Evolutionary conservation across 176 grass and related monocot genomes (phyloP).

Genomic region (Hsuehochloa calcarea): DNA sequence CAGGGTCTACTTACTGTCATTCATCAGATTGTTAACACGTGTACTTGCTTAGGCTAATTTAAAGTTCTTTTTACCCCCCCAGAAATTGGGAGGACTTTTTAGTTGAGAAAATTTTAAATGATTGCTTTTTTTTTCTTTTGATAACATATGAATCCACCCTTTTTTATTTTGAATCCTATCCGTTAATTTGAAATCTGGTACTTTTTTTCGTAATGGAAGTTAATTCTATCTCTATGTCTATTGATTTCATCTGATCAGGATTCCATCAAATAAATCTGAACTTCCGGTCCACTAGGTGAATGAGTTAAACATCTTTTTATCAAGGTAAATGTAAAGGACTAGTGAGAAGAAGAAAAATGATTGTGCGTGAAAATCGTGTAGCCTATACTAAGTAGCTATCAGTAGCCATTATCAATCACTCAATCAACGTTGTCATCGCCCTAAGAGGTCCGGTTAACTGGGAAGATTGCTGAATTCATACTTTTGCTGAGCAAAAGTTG

Average conservation of each 20-base stretch:
- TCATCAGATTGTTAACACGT: conserved; percentile 32
- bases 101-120: too few species aligned
- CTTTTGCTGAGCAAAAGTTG: not conserved
- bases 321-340: not conserved
- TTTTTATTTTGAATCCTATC: conserved; percentile 18
- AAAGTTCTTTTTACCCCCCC: too few species aligned
- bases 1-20: conserved; percentile 20
- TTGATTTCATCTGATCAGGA: not conserved
- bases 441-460: not conserved
- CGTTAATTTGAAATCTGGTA: not conserved
- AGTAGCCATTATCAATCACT: not conserved
- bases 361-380: not conserved
- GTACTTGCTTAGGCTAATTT: not conserved
- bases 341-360: not conserved
- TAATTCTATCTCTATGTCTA: not conserved
- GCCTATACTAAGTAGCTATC: not conserved
- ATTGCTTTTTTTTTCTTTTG: too few species aligned
- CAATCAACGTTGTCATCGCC: not conserved
- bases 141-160: not conserved
- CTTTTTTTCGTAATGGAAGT: conserved; percentile 10
- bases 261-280: not conserved
- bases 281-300: not conserved
- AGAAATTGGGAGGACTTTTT: too few species aligned
- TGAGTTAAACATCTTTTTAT: not conserved
- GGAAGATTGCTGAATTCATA: not conserved